Conservation (phyloP, 176 grass and related monocot species). For the Musa acuminata region DNA sequence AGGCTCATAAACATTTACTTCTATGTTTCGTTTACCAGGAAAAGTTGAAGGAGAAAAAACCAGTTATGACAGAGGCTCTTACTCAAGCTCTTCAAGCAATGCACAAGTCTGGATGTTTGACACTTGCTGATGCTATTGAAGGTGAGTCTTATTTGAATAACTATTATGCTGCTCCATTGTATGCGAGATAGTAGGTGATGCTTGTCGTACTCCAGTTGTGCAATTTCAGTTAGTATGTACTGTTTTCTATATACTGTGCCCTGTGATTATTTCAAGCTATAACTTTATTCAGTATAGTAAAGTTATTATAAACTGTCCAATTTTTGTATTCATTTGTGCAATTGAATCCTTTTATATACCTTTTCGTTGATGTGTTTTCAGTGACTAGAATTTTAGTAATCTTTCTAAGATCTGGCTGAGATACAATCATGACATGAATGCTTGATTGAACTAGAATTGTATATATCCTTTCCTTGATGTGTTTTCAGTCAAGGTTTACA, state of each 20-base stretch:
- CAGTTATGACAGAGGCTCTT: conserved; percentile 61
- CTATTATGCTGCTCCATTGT: not conserved
- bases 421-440: not conserved
- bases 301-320: too few relatives aligned
- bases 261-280: not conserved
- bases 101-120: conserved; percentile 83
- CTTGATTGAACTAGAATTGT: too few relatives aligned
- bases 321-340: too few relatives aligned
- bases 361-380: too few relatives aligned
- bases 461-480: too few relatives aligned
- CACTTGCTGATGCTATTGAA: conserved; percentile 81
- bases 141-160: conserved; percentile 41
- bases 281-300: too few relatives aligned
- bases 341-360: too few relatives aligned
- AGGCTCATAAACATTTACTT: not conserved
- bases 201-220: too few relatives aligned
- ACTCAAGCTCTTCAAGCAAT: conserved; percentile 77
- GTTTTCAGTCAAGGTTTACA: too few relatives aligned
- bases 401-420: not conserved
- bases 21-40: conserved; percentile 39
- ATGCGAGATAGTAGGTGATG: too few relatives aligned
- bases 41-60: conserved; percentile 96
- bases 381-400: too few relatives aligned
- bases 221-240: not conserved
- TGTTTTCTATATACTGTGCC: too few relatives aligned